Evolutionary conservation across 1,139 yeast species (phyloP), one percentile per base, ranked within the genome.

Genomic region (Nakaseomyces delphensis): DNA sequence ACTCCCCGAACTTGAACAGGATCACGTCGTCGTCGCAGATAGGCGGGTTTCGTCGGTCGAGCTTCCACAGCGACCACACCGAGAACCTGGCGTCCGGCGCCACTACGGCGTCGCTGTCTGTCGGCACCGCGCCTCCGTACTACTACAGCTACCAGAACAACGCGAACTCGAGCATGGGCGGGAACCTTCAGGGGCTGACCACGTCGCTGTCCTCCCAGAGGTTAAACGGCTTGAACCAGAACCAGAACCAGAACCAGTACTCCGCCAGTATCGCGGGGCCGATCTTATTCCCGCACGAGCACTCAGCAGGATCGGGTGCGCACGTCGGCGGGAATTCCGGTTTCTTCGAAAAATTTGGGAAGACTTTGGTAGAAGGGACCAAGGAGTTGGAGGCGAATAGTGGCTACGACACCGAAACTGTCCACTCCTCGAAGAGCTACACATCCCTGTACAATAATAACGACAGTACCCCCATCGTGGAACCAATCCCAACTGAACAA

Each of bases 331-430:
- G 43, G 21, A 50, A 45, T 23, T 54, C 53, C 15, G 57, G 62
- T 7, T 59, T 61, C 40, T 61, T 60, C 40, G 64, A 61, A 39
- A 50, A 52, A 40, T 57, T 61, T 41, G 65, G 65, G 25, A 56
- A 56, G 42, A 49, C 63, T 16, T 42, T 61, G 36, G 57, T 61
- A 15, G 64, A 60, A 43, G 64, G 63, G 10, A 61, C 65, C 1
- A 51, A 55, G 25, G 63, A 61, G 48, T 48, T 61, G 29, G 64
- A 59, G 46, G 36, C 36, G 27, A 28, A 29, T 36, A 37, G 32
- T 28, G 43, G 29, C 18, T 21, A 23, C 11, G 39, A 30, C 11
- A 14, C 19, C 13, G 21, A 31, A 9, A 31, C 35, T 16, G 23
- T 31, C 5, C 35, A 31, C 23, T 31, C 35, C n/a, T 31, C 35